Conservation (phyloP, 2,329 filamentous ascomycete genomes). For the Fusarium begoniae region DNA sequence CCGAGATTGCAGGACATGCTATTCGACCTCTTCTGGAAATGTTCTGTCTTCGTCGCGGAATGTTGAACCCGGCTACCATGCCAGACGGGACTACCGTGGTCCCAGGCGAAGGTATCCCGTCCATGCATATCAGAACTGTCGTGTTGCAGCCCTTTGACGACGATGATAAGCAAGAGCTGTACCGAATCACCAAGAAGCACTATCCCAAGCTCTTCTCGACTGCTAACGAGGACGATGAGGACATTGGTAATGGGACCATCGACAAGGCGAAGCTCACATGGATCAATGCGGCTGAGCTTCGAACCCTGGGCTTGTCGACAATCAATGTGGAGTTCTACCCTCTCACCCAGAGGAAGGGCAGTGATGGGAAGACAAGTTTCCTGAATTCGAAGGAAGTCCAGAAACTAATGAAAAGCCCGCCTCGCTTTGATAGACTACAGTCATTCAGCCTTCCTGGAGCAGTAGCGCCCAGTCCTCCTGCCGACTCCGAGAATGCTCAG, state of each 20-base stretch:
- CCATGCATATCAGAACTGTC: fast-evolving
- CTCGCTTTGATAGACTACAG: not conserved
- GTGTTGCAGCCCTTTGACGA: no score
- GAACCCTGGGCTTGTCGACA: not conserved
- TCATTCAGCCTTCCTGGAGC: not conserved
- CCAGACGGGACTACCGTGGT: fast-evolving
- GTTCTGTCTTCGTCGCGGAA: not conserved
- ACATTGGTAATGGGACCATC: not conserved
- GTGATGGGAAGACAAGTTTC: not conserved
- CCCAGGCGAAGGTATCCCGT: fast-evolving
- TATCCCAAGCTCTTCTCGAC: no score
- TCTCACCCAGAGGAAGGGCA: not conserved
- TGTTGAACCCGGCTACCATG: fast-evolving
- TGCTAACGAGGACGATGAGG: no score
- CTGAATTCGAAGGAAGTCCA: not conserved
- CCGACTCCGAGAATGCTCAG: no score
- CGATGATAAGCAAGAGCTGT: no score
- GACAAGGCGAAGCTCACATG: not conserved
- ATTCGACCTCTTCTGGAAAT: not conserved
- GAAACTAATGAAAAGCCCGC: fast-evolving
- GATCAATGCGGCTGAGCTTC: no score
- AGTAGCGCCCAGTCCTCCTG: no score
- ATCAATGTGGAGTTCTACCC: not conserved
- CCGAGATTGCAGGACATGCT: fast-evolving
- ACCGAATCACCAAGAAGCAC: no score